Percentiles rank a stretch among this genome's conserved stretches.
These are phyloP conservation scores for Trichomonas tenax DNA, from an alignment of 208 protist genomes.

Conservation along the genomic window DNA sequence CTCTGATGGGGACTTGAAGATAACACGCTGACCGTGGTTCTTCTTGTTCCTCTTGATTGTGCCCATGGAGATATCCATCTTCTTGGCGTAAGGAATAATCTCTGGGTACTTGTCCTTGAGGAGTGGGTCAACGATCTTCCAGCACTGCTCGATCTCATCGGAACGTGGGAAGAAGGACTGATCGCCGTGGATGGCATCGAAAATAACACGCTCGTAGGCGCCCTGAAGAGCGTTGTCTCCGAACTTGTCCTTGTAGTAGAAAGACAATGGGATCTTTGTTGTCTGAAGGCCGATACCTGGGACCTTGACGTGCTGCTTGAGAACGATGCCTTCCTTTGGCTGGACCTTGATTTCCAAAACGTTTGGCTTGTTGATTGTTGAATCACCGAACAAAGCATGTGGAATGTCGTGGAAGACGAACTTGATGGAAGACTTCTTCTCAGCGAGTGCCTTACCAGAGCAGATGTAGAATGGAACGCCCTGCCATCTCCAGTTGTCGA, in stretches of 20 bases:
- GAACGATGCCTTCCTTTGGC: conserved; percentile 54
- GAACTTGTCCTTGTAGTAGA: conserved; percentile 49
- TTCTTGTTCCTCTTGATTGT: background rate
- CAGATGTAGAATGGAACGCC: conserved; percentile 71
- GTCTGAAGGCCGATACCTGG: conserved; percentile 33
- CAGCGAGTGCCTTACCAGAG: conserved; percentile 54
- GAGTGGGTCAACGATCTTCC: background rate
- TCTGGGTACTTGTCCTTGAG: background rate
- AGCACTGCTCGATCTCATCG: background rate
- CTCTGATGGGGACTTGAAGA: background rate
- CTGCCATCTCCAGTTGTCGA: conserved; percentile 72
- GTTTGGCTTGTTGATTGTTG: conserved; percentile 40
- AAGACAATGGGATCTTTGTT: conserved; percentile 46
- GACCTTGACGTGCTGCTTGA: conserved; percentile 49
- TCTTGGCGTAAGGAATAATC: background rate
- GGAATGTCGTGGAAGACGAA: conserved; percentile 50
- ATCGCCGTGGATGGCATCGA: conserved; percentile 10
- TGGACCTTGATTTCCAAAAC: conserved; percentile 56
- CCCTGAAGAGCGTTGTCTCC: background rate
- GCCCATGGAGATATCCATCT: background rate
- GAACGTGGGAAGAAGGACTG: background rate
- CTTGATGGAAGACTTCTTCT: conserved; percentile 45
- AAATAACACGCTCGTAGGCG: background rate
- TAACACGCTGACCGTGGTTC: no score
- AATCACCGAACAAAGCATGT: conserved; percentile 39